Conservation (phyloP, 2,329 filamentous ascomycete species). For the Penicillium sp. region DNA sequence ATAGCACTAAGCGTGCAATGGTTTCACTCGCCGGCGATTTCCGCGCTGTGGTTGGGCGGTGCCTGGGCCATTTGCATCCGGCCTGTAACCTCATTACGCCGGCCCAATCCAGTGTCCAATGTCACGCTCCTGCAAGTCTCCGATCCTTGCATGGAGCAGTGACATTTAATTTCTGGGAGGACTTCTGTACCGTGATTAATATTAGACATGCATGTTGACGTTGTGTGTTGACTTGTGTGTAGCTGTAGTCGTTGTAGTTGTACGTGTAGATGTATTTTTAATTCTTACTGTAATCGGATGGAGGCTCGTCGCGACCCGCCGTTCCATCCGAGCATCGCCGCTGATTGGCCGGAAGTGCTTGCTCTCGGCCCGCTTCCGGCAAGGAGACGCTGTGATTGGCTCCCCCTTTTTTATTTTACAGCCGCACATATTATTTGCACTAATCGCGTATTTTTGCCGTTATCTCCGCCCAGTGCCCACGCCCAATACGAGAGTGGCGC, state of each 20-base stretch:
- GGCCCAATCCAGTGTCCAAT: no score
- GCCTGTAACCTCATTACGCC: background rate
- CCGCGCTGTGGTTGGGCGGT: background rate
- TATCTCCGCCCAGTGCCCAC: background rate
- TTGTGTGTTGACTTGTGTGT: no score
- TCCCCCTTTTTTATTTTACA: background rate
- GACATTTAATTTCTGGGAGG: background rate
- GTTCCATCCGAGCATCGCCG: background rate
- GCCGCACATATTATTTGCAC: background rate
- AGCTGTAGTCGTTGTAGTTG: no score
- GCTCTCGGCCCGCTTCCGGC: background rate
- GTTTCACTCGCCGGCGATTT: background rate
- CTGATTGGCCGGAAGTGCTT: background rate
- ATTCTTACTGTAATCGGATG: background rate
- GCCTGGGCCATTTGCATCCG: background rate
- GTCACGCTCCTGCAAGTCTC: no score
- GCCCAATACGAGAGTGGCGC: background rate
- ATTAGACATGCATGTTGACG: no score
- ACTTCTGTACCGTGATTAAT: no score
- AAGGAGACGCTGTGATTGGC: background rate
- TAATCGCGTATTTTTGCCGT: background rate
- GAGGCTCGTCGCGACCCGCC: background rate
- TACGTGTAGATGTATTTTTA: background rate
- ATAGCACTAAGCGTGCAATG: background rate
- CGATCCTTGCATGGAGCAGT: no score